Evolutionary conservation across 1,139 yeast species (phyloP).

Genomic region (Pichia sp.): DNA sequence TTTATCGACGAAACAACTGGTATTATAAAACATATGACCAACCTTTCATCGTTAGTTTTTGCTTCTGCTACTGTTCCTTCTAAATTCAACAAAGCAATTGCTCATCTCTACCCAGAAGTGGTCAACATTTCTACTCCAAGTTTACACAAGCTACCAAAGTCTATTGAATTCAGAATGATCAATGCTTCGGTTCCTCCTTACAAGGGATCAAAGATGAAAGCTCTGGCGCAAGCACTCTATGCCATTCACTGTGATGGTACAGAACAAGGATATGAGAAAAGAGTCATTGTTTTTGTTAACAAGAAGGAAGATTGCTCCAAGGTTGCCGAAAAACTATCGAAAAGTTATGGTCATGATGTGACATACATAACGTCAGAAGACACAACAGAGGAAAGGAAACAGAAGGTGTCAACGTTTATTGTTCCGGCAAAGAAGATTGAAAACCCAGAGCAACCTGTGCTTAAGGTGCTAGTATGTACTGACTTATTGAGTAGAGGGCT

Average conservation of each 20-base stretch:
- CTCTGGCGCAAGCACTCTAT: constrained; percentile 82
- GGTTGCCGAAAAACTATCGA: constrained; percentile 50
- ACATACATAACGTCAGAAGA: constrained; percentile 66
- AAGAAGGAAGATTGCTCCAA: constrained; percentile 58
- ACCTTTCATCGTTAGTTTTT: constrained; percentile 61
- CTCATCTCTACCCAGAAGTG: constrained; percentile 60
- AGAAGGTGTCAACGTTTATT: constrained; percentile 57
- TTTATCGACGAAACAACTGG: constrained; percentile 67
- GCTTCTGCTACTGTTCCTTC: constrained; percentile 91
- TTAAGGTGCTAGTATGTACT: constrained; percentile 78
- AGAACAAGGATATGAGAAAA: constrained; percentile 69
- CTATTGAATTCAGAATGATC: constrained; percentile 66
- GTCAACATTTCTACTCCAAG: constrained; percentile 72
- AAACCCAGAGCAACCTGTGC: constrained; percentile 31
- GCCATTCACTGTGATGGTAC: constrained; percentile 83
- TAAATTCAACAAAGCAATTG: constrained; percentile 62
- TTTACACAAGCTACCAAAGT: constrained; percentile 76
- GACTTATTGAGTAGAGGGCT: constrained; percentile 88
- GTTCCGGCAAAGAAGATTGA: constrained; percentile 48
- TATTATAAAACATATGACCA: constrained; percentile 50
- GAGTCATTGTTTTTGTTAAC: constrained; percentile 86
- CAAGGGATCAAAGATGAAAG: constrained; percentile 76
- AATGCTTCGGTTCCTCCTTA: constrained; percentile 76
- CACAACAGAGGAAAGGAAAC: constrained; percentile 52
- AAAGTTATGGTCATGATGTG: constrained; percentile 56